Percentiles rank a stretch among this genome's conserved stretches.
Conservation (phyloP, 1,139 yeast species). For the Geotrichum aggregatum region DNA sequence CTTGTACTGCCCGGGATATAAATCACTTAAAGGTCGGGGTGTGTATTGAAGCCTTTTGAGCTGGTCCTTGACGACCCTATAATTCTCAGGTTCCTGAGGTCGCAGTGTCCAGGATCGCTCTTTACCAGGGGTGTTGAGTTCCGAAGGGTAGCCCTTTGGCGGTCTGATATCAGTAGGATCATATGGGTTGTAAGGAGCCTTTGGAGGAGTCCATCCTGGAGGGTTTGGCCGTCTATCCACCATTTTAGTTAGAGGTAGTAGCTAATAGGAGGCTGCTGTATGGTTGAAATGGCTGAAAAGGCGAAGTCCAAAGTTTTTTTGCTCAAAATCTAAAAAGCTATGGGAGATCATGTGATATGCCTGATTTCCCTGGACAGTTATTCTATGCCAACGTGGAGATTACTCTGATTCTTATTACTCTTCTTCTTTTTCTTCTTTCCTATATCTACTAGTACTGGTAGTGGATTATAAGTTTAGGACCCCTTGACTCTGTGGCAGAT, state of each 20-base stretch:
- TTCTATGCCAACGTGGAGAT: too few species aligned
- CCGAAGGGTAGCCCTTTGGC: conserved; percentile 81
- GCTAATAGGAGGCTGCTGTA: too few species aligned
- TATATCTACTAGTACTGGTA: too few species aligned
- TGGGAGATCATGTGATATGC: too few species aligned
- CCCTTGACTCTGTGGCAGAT: too few species aligned
- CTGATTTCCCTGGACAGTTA: too few species aligned
- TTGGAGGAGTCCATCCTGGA: conserved; percentile 76
- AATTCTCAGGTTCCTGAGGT: conserved; percentile 67
- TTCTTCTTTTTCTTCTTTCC: too few species aligned
- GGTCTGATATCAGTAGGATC: conserved; percentile 76
- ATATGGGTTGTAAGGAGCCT: conserved; percentile 80
- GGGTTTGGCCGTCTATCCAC: conserved; percentile 66
- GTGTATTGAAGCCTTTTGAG: conserved; percentile 71
- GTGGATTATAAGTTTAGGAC: too few species aligned
- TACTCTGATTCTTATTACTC: too few species aligned
- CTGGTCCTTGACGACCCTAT: conserved; percentile 64
- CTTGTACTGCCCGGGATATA: conserved; percentile 77
- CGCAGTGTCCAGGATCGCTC: conserved; percentile 50
- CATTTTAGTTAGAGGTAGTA: neutral
- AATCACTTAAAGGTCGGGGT: conserved; percentile 69
- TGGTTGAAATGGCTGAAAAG: too few species aligned
- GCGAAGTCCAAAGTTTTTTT: too few species aligned
- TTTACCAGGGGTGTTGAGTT: conserved; percentile 44
- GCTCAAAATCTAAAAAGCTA: too few species aligned